A percentile compares a stretch with the other conserved stretches of the same genome.
Evolutionary conservation across 2,329 filamentous ascomycete species (phyloP).

Genomic region (Calonectria pteridis): DNA sequence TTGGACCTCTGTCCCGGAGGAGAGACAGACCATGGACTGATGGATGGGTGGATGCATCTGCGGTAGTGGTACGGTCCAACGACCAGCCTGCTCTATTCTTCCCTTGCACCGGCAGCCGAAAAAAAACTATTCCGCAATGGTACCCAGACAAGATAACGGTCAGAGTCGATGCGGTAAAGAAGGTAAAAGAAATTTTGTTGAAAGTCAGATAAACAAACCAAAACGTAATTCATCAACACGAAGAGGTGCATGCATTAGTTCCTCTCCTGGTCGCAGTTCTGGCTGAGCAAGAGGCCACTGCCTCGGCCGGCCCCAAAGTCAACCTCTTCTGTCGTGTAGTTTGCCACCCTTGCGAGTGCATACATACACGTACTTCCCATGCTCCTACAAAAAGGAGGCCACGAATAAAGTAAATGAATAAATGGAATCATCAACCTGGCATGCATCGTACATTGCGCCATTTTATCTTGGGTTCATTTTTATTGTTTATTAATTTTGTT

Average conservation of each 20-base stretch:
- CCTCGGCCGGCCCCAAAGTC: background rate
- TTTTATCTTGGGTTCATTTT: background rate
- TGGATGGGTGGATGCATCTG: background rate
- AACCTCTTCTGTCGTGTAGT: background rate
- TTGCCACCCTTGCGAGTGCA: background rate
- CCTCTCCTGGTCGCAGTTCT: background rate
- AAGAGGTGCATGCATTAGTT: background rate
- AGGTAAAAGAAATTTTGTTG: background rate
- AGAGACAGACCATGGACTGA: background rate
- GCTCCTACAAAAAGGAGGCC: background rate
- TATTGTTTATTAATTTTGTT: background rate
- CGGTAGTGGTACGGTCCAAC: background rate
- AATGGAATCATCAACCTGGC: background rate
- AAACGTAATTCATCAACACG: background rate
- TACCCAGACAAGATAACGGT: background rate
- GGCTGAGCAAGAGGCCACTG: background rate
- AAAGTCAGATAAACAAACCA: background rate
- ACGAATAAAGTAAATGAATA: background rate
- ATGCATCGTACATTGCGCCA: background rate
- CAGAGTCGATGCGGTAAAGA: background rate
- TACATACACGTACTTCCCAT: background rate
- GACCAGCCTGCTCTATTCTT: background rate
- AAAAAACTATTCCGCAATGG: background rate
- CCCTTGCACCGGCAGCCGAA: background rate
- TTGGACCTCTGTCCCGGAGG: background rate